phyloP scores from a whole-genome alignment of 2,329 filamentous ascomycete species.

The Fusarium sp. region DNA sequence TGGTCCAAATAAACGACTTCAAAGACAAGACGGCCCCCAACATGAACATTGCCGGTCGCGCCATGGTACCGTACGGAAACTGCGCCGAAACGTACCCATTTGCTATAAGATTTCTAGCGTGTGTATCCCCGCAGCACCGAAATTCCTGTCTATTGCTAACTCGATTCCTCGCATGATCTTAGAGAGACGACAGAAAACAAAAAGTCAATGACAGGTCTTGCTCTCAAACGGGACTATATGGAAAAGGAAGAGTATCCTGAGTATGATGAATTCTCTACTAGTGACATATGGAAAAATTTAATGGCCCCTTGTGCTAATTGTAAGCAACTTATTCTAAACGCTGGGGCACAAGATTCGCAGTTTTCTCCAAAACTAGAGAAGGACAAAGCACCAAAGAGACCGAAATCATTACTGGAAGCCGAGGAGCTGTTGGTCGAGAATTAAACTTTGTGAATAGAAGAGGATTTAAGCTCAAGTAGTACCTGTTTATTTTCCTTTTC shows the following conservation, averaged over 20 bases:
- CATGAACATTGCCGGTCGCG: neutral
- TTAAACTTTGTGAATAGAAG: neutral
- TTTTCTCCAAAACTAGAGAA: neutral
- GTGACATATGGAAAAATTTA: neutral
- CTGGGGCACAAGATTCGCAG: neutral
- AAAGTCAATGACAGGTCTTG: neutral
- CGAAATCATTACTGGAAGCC: neutral
- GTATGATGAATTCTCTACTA: neutral
- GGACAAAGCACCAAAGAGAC: neutral
- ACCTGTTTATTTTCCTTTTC: too few relatives aligned
- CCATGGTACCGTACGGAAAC: neutral
- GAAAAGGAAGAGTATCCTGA: neutral
- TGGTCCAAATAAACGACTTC: neutral
- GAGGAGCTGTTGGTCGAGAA: neutral
- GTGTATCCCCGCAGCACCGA: neutral
- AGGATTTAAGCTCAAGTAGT: neutral
- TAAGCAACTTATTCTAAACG: neutral
- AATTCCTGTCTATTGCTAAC: neutral
- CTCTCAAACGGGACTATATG: neutral
- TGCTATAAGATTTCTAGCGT: neutral
- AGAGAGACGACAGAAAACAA: neutral
- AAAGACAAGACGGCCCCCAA: neutral
- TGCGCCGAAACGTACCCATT: conserved; percentile 5
- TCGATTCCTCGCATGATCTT: neutral
- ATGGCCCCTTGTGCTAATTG: neutral